Evolutionary conservation across 495 filamentous ascomycete genomes (phyloP), one percentile per base, ranked within the genome.

Genomic region (Rostrohypoxylon terebratum): DNA sequence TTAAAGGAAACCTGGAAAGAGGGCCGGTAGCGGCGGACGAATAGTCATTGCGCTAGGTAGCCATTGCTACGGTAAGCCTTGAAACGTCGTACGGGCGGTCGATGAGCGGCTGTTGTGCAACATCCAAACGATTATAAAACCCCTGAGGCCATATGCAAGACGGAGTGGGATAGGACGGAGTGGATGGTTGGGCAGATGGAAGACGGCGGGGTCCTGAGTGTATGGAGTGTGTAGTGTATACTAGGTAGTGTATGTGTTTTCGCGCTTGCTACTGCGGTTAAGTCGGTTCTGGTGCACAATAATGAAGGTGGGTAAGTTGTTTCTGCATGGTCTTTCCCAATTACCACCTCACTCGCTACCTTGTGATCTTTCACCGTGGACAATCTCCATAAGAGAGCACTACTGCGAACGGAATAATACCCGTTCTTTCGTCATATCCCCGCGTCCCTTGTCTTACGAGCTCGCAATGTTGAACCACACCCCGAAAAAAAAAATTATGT

Each of bases 81-180:
- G 50, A 57, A 59, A 71, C 25, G 72, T 75, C 64, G 68, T 54
- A 72, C 72, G 68, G 64, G 63, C 61, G 38, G 72, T 75, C 68
- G 68, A 72, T 68, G 68, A 71, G 63, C 68, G 63, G 72, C 68
- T 75, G 72, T 54, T 55, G 72, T 75, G 68, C 63, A 68, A 75
- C 72, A 18, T 71, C 55, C 68, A 72, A 71, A 72, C 55, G 63
- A 75, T 59, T 51, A 68, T 61, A 34, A 28, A 63, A 75, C 68
- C 72, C 72, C 72, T 75, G 72, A 67, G 54, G 47, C 42, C 59
- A 20, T 44, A 71, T 73, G 71, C 60, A 66, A 57, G 33, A 38
- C 55, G 53, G 60, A 40, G 69, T 54, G 71, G 53, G 61, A 65
- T 65, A 65, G 60, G 59, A 71, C 42, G 63, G 66, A 20, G 11